phyloP scores from a whole-genome alignment of 768 basidiomycete genomes.

The Omphalotus guepiniiformis region DNA sequence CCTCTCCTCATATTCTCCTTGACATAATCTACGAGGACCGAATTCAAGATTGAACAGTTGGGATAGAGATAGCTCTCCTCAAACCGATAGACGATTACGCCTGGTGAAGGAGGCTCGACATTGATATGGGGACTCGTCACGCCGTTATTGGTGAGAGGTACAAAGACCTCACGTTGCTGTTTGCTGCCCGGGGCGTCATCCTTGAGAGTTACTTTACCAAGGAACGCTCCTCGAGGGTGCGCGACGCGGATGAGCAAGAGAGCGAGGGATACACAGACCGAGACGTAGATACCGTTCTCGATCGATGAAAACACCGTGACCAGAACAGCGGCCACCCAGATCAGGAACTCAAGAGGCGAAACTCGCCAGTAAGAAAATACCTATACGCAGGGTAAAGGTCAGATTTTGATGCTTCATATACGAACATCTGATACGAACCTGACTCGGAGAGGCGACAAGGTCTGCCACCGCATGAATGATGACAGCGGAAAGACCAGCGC shows the following conservation, averaged over 20 bases:
- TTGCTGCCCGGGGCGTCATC: conserved; percentile 30
- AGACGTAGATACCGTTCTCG: conserved; percentile 89
- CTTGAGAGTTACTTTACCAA: conserved; percentile 75
- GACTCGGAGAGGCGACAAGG: conserved; percentile 79
- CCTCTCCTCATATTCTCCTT: conserved; percentile 74
- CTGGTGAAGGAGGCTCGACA: conserved; percentile 76
- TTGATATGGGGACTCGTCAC: conserved; percentile 67
- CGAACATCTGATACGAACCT: conserved; percentile 27
- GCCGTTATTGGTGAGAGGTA: conserved; percentile 63
- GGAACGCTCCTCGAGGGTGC: conserved; percentile 84
- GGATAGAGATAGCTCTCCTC: conserved; percentile 90
- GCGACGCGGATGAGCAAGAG: conserved; percentile 86
- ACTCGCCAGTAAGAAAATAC: conserved; percentile 92
- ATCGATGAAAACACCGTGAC: conserved; percentile 92
- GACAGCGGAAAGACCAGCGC: conserved; percentile 79
- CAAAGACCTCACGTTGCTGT: conserved; percentile 69
- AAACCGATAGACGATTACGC: conserved; percentile 87
- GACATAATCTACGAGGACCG: conserved; percentile 74
- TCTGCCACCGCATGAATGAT: conserved; percentile 93
- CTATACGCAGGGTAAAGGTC: conserved; percentile 29
- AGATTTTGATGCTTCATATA: background rate
- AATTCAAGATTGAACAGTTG: conserved; percentile 67
- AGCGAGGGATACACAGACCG: conserved; percentile 72
- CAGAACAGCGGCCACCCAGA: conserved; percentile 83
- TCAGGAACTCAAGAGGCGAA: conserved; percentile 87